A percentile compares a stretch with the other conserved stretches of the same genome.
Conservation (phyloP, 305 asterid genomes). For the Nicotiana rustica region DNA sequence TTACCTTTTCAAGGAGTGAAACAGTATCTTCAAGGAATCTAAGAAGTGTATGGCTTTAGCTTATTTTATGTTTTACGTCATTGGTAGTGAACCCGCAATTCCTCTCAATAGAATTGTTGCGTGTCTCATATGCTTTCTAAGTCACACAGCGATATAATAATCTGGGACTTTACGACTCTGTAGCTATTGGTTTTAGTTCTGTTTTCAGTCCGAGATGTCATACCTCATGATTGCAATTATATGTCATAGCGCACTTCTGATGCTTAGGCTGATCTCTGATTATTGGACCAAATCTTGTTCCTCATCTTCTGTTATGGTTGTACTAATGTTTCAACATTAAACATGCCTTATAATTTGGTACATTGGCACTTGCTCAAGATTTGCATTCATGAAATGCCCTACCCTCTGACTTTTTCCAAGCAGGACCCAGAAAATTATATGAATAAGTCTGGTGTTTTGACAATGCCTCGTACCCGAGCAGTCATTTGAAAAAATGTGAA, state of each 20-base stretch:
- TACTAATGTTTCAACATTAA: not conserved
- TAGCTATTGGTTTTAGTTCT: not conserved
- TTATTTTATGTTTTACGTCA: not conserved
- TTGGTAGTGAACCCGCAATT: not conserved
- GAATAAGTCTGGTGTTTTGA: not conserved
- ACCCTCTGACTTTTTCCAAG: not conserved
- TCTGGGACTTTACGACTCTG: not conserved
- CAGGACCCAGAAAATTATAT: not conserved
- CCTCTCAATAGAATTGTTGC: slow-evolving; percentile 2
- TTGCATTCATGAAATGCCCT: not conserved
- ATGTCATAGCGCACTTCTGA: not conserved
- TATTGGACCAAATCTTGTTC: not conserved
- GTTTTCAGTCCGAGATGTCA: not conserved
- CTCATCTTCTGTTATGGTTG: not conserved
- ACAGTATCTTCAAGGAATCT: not conserved
- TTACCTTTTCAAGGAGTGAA: not conserved
- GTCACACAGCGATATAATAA: not conserved
- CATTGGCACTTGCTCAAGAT: not conserved
- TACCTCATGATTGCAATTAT: not conserved
- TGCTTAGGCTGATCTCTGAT: not conserved
- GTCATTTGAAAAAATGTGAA: slow-evolving; percentile 3
- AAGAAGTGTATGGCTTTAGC: not conserved
- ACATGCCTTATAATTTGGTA: not conserved
- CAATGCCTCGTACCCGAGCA: not conserved
- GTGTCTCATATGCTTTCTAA: not conserved